These are phyloP conservation scores for Aspergillus ochraceus DNA, from an alignment of 2,329 filamentous ascomycete genomes.

Conservation along the genomic window DNA sequence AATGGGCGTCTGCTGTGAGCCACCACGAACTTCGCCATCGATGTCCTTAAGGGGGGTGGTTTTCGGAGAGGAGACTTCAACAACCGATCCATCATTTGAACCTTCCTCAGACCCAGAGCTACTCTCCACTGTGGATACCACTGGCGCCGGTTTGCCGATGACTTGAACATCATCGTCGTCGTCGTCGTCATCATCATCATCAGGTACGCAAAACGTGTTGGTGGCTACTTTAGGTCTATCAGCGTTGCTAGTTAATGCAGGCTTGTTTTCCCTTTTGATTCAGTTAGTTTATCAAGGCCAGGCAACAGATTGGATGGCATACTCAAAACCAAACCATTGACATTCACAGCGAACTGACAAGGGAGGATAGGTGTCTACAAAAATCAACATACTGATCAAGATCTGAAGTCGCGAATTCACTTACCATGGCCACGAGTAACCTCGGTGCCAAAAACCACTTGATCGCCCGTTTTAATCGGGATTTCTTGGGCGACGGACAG, in stretches of 20 bases:
- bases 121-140: conserved; percentile 2
- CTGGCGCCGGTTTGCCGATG: conserved; percentile 2
- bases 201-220: conserved; percentile 44
- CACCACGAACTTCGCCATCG: background rate
- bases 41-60: conserved; percentile 23
- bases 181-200: conserved; percentile 28
- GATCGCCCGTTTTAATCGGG: conserved; percentile 38
- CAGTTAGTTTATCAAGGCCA: background rate
- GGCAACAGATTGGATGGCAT: conserved; percentile 3
- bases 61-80: conserved; percentile 23
- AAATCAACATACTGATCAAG: background rate
- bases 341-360: conserved; percentile 32
- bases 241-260: background rate
- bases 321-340: conserved; percentile 29
- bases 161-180: conserved; percentile 5
- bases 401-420: conserved; percentile 8
- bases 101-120: conserved; percentile 15
- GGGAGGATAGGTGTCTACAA: conserved; percentile 32
- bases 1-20: conserved; percentile 15
- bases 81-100: conserved; percentile 19
- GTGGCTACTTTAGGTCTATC: conserved; percentile 16
- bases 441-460: conserved; percentile 49
- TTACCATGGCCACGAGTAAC: conserved; percentile 50
- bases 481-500: conserved; percentile 41
- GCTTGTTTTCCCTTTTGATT: background rate